Conservation (phyloP, 345 rosid genomes). For the Rhizophora mangle region DNA sequence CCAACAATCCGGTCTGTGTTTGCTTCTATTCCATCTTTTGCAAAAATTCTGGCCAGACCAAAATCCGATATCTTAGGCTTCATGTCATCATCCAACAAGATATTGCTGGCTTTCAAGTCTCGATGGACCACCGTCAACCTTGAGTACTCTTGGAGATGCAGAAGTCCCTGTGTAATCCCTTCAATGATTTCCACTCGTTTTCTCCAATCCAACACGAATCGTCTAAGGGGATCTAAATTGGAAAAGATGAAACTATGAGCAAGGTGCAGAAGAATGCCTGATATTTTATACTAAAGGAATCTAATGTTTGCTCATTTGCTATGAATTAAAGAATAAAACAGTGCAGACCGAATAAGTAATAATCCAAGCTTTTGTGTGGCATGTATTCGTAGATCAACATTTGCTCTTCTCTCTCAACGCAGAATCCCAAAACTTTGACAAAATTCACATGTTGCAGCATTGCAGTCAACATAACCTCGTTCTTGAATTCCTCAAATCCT, state of each 20-base stretch:
- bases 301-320: no score
- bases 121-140: constrained; percentile 35
- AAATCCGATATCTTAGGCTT: constrained; percentile 48
- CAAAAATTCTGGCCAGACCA: constrained; percentile 41
- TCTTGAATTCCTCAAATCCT: constrained; percentile 37
- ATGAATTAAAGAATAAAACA: neutral
- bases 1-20: constrained; percentile 40
- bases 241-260: neutral
- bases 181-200: constrained; percentile 35
- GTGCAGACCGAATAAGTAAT: constrained; percentile 27
- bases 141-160: constrained; percentile 50
- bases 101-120: constrained; percentile 41
- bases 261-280: neutral
- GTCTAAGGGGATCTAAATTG: constrained; percentile 25
- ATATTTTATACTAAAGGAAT: no score
- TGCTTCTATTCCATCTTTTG: constrained; percentile 31
- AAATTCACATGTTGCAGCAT: constrained; percentile 42
- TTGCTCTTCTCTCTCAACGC: constrained; percentile 32
- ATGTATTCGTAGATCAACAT: constrained; percentile 42
- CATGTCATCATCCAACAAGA: constrained; percentile 35
- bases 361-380: constrained; percentile 37
- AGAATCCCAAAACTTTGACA: constrained; percentile 30
- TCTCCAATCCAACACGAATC: constrained; percentile 28
- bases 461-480: constrained; percentile 37
- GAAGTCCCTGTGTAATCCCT: constrained; percentile 48